Evolutionary conservation across 2,329 filamentous ascomycete genomes (phyloP).

Genomic region (Aspergillus neotritici): DNA sequence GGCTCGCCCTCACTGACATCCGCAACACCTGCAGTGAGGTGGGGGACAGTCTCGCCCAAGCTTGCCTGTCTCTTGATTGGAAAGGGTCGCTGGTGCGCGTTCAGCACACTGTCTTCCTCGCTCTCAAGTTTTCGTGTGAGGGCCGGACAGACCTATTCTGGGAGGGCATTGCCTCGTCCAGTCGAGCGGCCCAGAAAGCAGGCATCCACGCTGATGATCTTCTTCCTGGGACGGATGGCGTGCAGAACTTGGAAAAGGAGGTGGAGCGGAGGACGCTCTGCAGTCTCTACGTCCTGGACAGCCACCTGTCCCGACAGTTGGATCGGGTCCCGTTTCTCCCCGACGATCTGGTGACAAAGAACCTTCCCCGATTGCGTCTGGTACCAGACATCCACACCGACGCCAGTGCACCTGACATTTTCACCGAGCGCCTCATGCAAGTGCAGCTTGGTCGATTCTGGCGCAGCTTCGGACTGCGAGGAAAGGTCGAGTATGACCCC

Average conservation of each 20-base stretch:
- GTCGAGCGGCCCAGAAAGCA: slow-evolving; percentile 1
- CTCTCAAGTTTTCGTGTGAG: slow-evolving; percentile 1
- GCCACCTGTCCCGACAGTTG: slow-evolving; percentile 3
- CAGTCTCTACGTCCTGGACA: slow-evolving; percentile 5
- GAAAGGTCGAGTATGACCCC: not conserved
- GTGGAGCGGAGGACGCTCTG: slow-evolving; percentile 5
- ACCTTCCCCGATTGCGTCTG: slow-evolving; percentile 2
- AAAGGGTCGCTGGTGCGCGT: slow-evolving; percentile 5
- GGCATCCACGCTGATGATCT: not conserved
- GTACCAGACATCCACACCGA: not conserved
- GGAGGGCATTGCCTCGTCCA: not conserved
- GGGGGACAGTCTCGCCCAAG: not conserved
- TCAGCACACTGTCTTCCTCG: slow-evolving; percentile 2
- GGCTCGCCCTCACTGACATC: not conserved
- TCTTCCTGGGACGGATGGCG: not conserved
- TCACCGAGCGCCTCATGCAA: slow-evolving; percentile 8
- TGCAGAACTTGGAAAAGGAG: slow-evolving; percentile 1
- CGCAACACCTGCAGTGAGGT: slow-evolving; percentile 1
- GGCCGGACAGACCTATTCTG: slow-evolving; percentile 2
- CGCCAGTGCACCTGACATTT: slow-evolving; percentile 1
- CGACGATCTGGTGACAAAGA: not conserved
- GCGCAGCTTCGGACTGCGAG: not conserved
- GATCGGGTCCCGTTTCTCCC: slow-evolving; percentile 4
- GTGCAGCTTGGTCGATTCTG: slow-evolving; percentile 5
- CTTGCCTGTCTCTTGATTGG: not conserved